Evolutionary conservation across 768 basidiomycete genomes (phyloP), one percentile per base, ranked within the genome.

Genomic region (Amanita exitialis): DNA sequence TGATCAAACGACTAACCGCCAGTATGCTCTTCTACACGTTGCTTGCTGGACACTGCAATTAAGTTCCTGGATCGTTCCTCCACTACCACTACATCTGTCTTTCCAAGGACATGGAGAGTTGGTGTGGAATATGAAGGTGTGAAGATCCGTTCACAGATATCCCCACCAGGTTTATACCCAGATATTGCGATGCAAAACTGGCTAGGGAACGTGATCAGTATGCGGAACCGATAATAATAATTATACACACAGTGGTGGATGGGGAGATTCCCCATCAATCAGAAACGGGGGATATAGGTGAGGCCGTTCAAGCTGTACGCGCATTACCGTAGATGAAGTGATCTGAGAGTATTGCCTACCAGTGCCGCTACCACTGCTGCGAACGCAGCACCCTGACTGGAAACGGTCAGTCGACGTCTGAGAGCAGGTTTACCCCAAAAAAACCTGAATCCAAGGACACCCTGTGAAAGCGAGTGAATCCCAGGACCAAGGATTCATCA

Each of bases 381-480:
- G 66, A 90, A 73, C 3, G 78, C 79, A 13, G 85, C 89, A 13
- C 89, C 89, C 66, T 92, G 90, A 54, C 86, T 86, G 54, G 45
- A 28, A 27, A 53, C 34, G 41, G 37, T 35, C 25, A 51, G 30
- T 47, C 27, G 13, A 30, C 25, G 21, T 25, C 16, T 39, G 20
- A 34, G 54, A 38, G 10, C 7, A 23, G 35, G 53, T 52, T 7
- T 15, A 15, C 18, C n/a, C n/a, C n/a, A 6, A 27, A 7, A n/a
- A 21, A 65, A 82, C 84, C 86, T 89, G 61, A 90, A 90, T 5
- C 88, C 88, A 59, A 90, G 75, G 6, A 90, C 77, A 23, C 86
- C 88, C 86, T 90, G 57, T 16, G 37, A 35, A 35, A 45, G 43
- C 21, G 35, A 49, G 32, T n/a, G 28, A 18, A 37, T 56, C 37